These are phyloP conservation scores for Globisporangium camurandrum DNA, from an alignment of 352 stramenopile genomes.

Conservation along the genomic window DNA sequence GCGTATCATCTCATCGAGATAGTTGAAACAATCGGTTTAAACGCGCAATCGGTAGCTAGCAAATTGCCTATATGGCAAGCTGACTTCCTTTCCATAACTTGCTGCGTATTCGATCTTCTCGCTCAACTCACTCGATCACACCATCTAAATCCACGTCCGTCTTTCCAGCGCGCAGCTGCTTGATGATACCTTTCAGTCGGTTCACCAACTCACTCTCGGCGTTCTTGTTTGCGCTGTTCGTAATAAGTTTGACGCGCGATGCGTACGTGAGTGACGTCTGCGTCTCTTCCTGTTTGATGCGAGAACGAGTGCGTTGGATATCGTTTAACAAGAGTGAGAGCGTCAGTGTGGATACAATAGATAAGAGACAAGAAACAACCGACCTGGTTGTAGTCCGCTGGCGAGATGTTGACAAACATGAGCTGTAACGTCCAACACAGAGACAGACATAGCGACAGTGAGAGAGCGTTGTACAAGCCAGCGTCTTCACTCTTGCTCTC, in stretches of 20 bases:
- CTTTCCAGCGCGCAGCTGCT: conserved; percentile 57
- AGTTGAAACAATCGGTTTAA: not conserved
- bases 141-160: conserved; percentile 66
- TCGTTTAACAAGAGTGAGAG: too few relatives aligned
- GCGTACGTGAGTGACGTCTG: conserved; percentile 79
- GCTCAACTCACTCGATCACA: conserved; percentile 28
- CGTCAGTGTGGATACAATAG: too few relatives aligned
- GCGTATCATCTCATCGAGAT: conserved; percentile 1
- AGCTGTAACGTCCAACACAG: conserved; percentile 25
- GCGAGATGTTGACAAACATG: conserved; percentile 89
- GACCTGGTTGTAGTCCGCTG: conserved; percentile 85
- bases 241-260: conserved; percentile 85
- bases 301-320: not conserved
- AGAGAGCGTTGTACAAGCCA: too few relatives aligned
- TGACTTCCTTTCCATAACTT: not conserved
- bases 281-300: conserved; percentile 52
- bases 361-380: conserved; percentile 1
- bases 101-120: not conserved
- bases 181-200: conserved; percentile 78
- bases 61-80: not conserved
- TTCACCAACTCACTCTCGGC: conserved; percentile 80
- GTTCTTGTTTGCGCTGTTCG: conserved; percentile 84
- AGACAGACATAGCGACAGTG: not conserved
- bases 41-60: not conserved
- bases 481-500: not conserved